Base-by-base conservation (phyloP, 257 asterid species). In the Mentha longifolia region DNA sequence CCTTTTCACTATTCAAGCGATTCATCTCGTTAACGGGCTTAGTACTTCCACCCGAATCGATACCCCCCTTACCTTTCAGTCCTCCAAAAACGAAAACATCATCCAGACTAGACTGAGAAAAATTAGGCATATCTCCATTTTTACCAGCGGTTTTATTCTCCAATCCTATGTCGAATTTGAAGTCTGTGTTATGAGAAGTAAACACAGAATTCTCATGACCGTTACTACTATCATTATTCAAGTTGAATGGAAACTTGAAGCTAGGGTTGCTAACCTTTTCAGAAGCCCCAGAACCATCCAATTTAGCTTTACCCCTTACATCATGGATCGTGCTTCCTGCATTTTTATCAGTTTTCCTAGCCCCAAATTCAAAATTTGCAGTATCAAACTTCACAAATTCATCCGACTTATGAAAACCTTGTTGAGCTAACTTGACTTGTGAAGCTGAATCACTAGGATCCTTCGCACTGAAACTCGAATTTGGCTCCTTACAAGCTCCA, bases 51-150 rank as follows among this genome's bases (percentile, higher is more conserved):
- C 61, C 79, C 62, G 83, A 74, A 61, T 52, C 59, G 7, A 31
- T 55, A 22, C 76, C 79, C 76, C 67, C 75, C 69, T 78, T 74
- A 31, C 79, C 68, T 62, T 79, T 77, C 72, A 47, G 42, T 77
- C 67, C 82, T 42, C 86, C 92, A 72, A 79, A 79, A 49, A 71
- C 68, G 74, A 79, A 81, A 46, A 49, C 82, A 75, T 61, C 82
- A 72, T 60, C 60, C 1, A 2, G 6, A 58, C 72, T 42, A 78
- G 72, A 80, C 76, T 68, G 74, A 70, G 54, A 16, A 66, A 50
- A 65, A 67, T 58, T 50, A 58, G 52, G 49, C 57, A 65, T 28
- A 70, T 77, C 77, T 58, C 33, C 46, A 54, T 15, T n/a, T 74
- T 61, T 65, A 74, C 71, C 59, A 1, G 50, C 19, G 20, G 79